Conservation (phyloP, 805 yeast genomes). For the Candida silvatica region DNA sequence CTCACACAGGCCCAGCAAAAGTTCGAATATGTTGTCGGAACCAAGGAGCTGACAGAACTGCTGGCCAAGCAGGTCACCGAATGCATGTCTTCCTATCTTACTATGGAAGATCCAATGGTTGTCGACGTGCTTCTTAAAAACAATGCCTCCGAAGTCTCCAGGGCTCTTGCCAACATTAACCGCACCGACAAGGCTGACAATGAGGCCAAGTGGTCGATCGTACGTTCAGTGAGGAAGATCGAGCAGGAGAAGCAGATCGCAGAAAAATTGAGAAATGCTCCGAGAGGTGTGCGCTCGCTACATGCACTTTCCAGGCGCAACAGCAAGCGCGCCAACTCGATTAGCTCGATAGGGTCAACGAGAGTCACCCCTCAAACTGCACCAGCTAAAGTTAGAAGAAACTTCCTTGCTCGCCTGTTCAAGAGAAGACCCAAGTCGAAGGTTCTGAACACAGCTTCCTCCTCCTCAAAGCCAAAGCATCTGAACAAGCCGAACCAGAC, state of each 20-base stretch:
- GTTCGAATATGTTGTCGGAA: conserved; percentile 18
- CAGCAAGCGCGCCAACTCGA: not conserved
- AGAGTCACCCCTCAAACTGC: no score
- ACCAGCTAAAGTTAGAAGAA: no score
- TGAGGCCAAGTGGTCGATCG: not conserved
- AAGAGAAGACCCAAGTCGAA: no score
- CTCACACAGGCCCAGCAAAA: conserved; percentile 15
- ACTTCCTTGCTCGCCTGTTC: no score
- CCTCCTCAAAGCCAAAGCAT: no score
- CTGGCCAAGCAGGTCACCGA: conserved; percentile 31
- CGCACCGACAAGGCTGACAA: not conserved
- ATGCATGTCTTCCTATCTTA: conserved; percentile 24
- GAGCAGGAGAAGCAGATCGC: not conserved
- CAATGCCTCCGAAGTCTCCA: not conserved
- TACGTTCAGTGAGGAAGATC: not conserved
- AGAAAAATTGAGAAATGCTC: not conserved
- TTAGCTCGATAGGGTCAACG: no score
- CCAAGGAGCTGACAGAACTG: conserved; percentile 25
- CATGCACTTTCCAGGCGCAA: not conserved
- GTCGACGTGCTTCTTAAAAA: conserved; percentile 6
- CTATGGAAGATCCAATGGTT: conserved; percentile 26
- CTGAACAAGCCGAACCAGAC: no score
- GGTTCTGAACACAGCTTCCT: no score
- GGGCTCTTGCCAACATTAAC: not conserved
- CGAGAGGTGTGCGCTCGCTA: not conserved